phyloP scores from a whole-genome alignment of 129 eudicot genomes.

The Lonicera japonica region DNA sequence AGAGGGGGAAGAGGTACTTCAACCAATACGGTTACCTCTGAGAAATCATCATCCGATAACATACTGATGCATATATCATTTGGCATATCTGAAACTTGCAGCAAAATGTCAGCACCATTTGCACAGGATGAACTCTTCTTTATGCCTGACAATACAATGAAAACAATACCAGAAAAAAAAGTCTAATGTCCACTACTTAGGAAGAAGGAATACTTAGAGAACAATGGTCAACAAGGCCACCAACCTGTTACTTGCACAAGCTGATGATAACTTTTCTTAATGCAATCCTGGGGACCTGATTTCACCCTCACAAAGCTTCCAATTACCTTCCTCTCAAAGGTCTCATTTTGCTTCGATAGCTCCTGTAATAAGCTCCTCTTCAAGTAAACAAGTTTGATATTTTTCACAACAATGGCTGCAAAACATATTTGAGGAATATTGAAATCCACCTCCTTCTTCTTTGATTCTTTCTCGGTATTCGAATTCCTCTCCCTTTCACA shows the following conservation, averaged over 20 bases:
- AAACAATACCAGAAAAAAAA: not conserved
- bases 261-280: constrained; percentile 37
- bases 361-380: constrained; percentile 60
- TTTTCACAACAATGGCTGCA: constrained; percentile 61
- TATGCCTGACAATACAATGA: constrained; percentile 37
- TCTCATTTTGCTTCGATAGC: constrained; percentile 43
- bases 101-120: constrained; percentile 20
- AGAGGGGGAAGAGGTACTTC: not conserved
- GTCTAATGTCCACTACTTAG: not conserved
- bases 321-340: constrained; percentile 52
- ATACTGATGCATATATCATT: constrained; percentile 31
- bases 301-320: constrained; percentile 80
- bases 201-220: not conserved
- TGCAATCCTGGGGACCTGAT: constrained; percentile 42
- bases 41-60: constrained; percentile 62
- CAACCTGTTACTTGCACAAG: constrained; percentile 74
- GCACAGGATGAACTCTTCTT: constrained; percentile 25
- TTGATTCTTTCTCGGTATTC: constrained; percentile 11
- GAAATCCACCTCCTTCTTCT: constrained; percentile 15
- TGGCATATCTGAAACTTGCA: constrained; percentile 39
- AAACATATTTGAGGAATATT: constrained; percentile 27
- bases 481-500: constrained; percentile 33
- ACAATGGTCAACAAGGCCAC: constrained; percentile 2
- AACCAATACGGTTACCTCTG: constrained; percentile 39
- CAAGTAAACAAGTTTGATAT: constrained; percentile 64